Evolutionary conservation across 495 filamentous ascomycete species (phyloP).

Genomic region (Hypoxylon intermedium): DNA sequence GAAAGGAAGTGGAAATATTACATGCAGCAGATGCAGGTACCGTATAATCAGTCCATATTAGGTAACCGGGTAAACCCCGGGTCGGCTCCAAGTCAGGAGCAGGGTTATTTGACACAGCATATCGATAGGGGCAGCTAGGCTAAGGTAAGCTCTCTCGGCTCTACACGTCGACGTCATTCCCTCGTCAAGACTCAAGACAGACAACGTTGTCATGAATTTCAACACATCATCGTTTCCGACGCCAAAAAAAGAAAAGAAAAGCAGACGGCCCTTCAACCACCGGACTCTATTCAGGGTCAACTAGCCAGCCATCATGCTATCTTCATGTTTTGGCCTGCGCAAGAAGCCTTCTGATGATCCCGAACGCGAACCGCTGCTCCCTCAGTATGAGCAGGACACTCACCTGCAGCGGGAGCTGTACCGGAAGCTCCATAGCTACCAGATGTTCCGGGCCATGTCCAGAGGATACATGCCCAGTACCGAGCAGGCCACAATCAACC

Average conservation of each 20-base stretch:
- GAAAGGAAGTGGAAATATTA: too few relatives aligned
- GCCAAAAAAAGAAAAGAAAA: conserved; percentile 7
- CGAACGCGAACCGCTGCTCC: conserved; percentile 79
- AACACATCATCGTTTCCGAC: conserved; percentile 1
- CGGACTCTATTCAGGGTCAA: conserved; percentile 9
- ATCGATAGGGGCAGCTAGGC: too few relatives aligned
- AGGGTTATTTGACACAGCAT: too few relatives aligned
- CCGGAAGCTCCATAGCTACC: conserved; percentile 89
- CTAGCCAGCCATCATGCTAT: conserved; percentile 32
- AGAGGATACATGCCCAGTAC: conserved; percentile 93
- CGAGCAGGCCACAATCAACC: conserved; percentile 80
- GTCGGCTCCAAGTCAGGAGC: too few relatives aligned
- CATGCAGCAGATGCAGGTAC: too few relatives aligned
- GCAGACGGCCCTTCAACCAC: conserved; percentile 3
- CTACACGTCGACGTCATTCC: conserved; percentile 35
- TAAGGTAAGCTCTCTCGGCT: too few relatives aligned
- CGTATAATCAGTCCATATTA: too few relatives aligned
- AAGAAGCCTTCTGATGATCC: conserved; percentile 43
- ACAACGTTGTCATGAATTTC: conserved; percentile 7
- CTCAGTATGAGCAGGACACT: conserved; percentile 85
- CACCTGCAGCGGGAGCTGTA: conserved; percentile 75
- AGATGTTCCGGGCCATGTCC: conserved; percentile 83
- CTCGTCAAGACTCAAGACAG: conserved; percentile 31
- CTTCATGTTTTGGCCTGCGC: conserved; percentile 48
- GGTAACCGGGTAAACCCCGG: neutral